Evolutionary conservation across 2,329 filamentous ascomycete species (phyloP).

Genomic region (Diaporthe longicolla): DNA sequence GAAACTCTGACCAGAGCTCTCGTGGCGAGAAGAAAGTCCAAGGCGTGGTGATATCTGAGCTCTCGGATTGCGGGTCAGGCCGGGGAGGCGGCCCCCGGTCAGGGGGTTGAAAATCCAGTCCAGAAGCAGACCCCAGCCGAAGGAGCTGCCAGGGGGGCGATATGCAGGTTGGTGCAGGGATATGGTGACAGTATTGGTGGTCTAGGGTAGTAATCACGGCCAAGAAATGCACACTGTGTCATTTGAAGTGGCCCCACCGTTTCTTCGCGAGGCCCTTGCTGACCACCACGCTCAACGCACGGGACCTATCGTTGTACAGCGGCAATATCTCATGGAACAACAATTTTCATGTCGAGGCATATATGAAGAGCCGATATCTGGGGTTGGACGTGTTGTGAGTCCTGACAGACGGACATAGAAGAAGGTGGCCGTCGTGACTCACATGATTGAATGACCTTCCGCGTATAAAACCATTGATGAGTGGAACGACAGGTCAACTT

Average conservation of each 20-base stretch:
- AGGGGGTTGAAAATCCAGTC: slow-evolving; percentile 20
- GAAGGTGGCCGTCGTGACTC: background rate
- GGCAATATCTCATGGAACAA: background rate
- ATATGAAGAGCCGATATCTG: background rate
- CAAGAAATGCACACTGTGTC: background rate
- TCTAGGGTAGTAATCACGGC: background rate
- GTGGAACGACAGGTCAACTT: background rate
- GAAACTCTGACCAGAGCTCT: background rate
- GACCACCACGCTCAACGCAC: background rate
- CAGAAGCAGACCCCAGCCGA: background rate
- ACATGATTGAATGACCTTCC: background rate
- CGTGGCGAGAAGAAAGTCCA: background rate
- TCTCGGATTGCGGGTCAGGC: background rate
- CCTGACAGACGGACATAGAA: background rate
- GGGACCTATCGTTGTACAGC: background rate
- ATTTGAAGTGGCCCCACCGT: slow-evolving; percentile 10
- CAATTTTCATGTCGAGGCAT: background rate
- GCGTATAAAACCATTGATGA: background rate
- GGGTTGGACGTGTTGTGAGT: no score
- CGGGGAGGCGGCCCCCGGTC: slow-evolving; percentile 17
- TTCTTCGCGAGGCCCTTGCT: background rate
- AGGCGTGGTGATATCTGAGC: slow-evolving; percentile 4
- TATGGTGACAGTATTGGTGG: background rate
- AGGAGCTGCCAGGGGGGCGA: slow-evolving; percentile 5
- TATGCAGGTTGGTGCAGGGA: slow-evolving; percentile 21